Evolutionary conservation across 2,329 filamentous ascomycete genomes (phyloP).

Genomic region (Colletotrichum sp.): DNA sequence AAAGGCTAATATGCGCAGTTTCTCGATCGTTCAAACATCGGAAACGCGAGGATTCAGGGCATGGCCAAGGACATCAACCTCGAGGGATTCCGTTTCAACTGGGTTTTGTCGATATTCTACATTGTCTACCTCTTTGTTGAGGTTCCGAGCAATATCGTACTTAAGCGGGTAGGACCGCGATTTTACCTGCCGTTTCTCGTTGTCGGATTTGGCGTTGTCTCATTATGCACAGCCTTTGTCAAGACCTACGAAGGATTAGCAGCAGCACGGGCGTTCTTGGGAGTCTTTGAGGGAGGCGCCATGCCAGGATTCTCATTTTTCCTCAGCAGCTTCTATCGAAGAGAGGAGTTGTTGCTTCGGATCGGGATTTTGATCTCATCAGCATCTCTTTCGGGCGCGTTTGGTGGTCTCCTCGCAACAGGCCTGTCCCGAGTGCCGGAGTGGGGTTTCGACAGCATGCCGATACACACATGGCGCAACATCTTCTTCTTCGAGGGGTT

Average conservation of each 20-base stretch:
- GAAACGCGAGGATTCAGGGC: conserved; percentile 62
- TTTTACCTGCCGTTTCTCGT: conserved; percentile 60
- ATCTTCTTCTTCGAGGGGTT: conserved; percentile 70
- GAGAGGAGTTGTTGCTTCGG: conserved; percentile 59
- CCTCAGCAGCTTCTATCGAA: conserved; percentile 61
- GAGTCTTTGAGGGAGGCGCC: conserved; percentile 61
- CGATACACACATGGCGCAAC: conserved; percentile 58
- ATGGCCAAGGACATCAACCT: conserved; percentile 54
- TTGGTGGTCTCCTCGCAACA: conserved; percentile 61
- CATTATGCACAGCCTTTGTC: conserved; percentile 59
- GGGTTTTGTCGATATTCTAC: conserved; percentile 63
- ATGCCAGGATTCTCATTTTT: conserved; percentile 64
- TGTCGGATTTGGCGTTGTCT: conserved; percentile 59
- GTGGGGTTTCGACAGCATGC: conserved; percentile 50
- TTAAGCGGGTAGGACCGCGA: conserved; percentile 58
- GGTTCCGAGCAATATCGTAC: conserved; percentile 59
- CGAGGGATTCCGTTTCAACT: conserved; percentile 57
- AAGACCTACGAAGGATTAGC: conserved; percentile 50
- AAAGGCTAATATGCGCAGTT: conserved; percentile 22
- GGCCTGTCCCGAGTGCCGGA: conserved; percentile 54
- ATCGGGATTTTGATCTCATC: conserved; percentile 62
- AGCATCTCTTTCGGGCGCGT: conserved; percentile 60
- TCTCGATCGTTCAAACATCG: conserved; percentile 45
- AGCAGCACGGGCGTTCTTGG: conserved; percentile 52
- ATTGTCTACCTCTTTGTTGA: conserved; percentile 61